Evolutionary conservation across 805 yeast genomes (phyloP).

Genomic region (Myxozyma sirexii): DNA sequence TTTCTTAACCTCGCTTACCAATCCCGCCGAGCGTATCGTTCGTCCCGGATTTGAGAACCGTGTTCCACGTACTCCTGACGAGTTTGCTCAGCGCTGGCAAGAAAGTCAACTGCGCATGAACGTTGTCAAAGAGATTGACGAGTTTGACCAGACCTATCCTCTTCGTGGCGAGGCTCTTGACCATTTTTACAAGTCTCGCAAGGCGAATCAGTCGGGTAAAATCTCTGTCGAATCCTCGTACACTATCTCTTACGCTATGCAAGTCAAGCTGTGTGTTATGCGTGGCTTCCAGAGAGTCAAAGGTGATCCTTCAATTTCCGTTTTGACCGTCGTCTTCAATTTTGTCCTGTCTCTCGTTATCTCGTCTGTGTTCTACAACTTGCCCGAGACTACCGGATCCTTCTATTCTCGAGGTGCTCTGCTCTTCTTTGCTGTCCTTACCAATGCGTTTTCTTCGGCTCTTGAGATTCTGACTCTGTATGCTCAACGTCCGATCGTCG

Average conservation of each 20-base stretch:
- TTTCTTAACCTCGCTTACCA: slow-evolving; percentile 43
- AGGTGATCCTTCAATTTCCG: slow-evolving; percentile 58
- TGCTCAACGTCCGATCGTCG: slow-evolving; percentile 58
- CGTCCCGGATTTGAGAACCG: slow-evolving; percentile 49
- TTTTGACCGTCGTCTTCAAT: slow-evolving; percentile 52
- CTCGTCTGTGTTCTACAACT: slow-evolving; percentile 63
- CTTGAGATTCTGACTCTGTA: slow-evolving; percentile 50
- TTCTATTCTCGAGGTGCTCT: slow-evolving; percentile 67
- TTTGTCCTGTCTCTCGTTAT: slow-evolving; percentile 61
- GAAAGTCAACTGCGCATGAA: slow-evolving; percentile 48
- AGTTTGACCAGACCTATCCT: slow-evolving; percentile 31
- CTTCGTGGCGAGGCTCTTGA: slow-evolving; percentile 37
- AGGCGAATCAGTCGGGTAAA: slow-evolving; percentile 45
- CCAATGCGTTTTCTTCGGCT: slow-evolving; percentile 51
- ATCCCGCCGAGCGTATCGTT: slow-evolving; percentile 55
- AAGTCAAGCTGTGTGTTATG: slow-evolving; percentile 44
- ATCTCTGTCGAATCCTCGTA: slow-evolving; percentile 48
- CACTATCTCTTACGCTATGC: slow-evolving; percentile 51
- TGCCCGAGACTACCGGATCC: slow-evolving; percentile 55
- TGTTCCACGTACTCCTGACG: slow-evolving; percentile 54
- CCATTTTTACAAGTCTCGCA: slow-evolving; percentile 39
- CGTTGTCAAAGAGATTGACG: slow-evolving; percentile 51
- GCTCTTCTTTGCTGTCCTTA: slow-evolving; percentile 49
- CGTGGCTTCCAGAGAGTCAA: slow-evolving; percentile 50
- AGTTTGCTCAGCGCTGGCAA: slow-evolving; percentile 50